phyloP scores from a whole-genome alignment of 176 grass and related monocot genomes.

The Panicum miliaceum region DNA sequence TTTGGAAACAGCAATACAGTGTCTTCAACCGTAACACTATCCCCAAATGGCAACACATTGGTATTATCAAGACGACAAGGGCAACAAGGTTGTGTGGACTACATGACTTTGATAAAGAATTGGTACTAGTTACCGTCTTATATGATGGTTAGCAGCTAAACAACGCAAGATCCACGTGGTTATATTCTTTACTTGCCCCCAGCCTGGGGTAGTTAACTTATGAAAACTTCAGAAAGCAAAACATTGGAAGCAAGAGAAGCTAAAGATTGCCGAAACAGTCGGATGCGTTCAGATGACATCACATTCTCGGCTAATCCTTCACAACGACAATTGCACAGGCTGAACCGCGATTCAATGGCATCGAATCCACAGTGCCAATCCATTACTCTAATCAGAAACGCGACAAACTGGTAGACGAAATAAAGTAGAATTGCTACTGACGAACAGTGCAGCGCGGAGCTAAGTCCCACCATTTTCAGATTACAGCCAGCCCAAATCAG shows the following conservation, averaged over 20 bases:
- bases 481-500: background rate
- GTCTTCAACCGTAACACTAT: background rate
- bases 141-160: background rate
- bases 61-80: background rate
- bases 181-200: constrained; percentile 30
- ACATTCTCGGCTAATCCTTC: background rate
- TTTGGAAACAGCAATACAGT: background rate
- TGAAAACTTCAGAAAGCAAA: background rate
- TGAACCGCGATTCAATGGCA: background rate
- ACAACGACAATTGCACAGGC: background rate
- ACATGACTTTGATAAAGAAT: background rate
- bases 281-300: background rate
- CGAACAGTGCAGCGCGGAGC: background rate
- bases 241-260: background rate
- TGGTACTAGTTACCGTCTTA: background rate
- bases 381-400: background rate
- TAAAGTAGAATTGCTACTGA: background rate
- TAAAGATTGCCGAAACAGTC: background rate
- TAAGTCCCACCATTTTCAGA: background rate
- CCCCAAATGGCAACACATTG: background rate
- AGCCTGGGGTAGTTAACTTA: background rate
- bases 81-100: background rate
- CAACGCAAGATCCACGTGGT: background rate
- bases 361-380: background rate
- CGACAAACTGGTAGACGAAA: background rate